These are phyloP conservation scores for Helianthus annuus DNA, from an alignment of 129 eudicot genomes.

Conservation along the genomic window DNA sequence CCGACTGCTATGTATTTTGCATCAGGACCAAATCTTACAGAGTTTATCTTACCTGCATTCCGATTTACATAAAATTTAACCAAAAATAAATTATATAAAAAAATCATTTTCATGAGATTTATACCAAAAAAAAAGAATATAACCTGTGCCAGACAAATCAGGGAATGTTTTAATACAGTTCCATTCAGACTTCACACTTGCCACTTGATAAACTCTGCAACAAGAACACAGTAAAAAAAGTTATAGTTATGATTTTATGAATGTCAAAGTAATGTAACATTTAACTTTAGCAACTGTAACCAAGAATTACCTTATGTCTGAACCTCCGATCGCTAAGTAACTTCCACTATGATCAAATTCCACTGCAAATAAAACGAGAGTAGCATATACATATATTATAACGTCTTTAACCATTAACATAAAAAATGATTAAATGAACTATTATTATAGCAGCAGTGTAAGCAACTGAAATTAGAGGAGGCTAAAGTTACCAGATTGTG, in stretches of 20 bases:
- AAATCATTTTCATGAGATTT: background rate
- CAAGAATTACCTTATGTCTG: constrained; percentile 72
- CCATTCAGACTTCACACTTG: constrained; percentile 94
- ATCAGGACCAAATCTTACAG: constrained; percentile 81
- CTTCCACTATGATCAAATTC: constrained; percentile 97
- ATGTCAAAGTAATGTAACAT: constrained; percentile 1
- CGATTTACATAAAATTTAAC: constrained; percentile 5
- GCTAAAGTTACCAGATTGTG: constrained; percentile 63
- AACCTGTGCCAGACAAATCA: constrained; percentile 98
- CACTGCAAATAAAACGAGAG: constrained; percentile 51
- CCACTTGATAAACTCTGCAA: constrained; percentile 93
- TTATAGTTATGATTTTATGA: background rate
- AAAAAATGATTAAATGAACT: background rate
- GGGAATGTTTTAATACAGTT: constrained; percentile 83
- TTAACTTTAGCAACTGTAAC: background rate
- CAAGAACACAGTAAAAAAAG: background rate
- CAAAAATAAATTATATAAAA: background rate
- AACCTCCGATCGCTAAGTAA: constrained; percentile 87
- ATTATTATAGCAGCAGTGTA: too few relatives aligned
- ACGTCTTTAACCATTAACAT: background rate
- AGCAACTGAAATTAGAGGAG: background rate
- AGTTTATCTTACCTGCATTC: constrained; percentile 64
- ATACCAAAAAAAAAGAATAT: background rate
- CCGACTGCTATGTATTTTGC: constrained; percentile 94
- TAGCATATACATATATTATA: background rate